phyloP scores from a whole-genome alignment of 2,329 filamentous ascomycete species.

The Fusarium subtropicale region DNA sequence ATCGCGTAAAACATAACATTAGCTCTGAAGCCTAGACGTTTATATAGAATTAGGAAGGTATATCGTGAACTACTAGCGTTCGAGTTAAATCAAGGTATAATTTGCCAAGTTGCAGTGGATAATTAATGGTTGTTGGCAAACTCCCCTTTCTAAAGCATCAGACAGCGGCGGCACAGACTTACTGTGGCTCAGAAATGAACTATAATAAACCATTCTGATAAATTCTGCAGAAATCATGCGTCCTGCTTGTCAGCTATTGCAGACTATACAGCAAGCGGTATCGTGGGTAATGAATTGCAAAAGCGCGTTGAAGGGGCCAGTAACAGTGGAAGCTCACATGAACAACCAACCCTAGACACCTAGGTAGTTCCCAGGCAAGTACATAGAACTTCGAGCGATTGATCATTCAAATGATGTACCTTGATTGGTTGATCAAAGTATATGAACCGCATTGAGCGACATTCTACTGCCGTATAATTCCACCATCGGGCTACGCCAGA shows the following conservation, averaged over 20 bases:
- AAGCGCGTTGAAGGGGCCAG: neutral
- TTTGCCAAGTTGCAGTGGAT: neutral
- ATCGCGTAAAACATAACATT: neutral
- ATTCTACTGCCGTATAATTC: neutral
- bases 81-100: constrained; percentile 5
- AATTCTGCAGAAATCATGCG: neutral
- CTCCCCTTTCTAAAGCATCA: neutral
- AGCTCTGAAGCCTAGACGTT: neutral
- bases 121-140: neutral
- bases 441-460: neutral
- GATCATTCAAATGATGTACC: too few relatives aligned
- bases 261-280: neutral
- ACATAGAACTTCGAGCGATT: neutral
- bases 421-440: constrained; percentile 3
- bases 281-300: too few relatives aligned
- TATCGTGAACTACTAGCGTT: constrained; percentile 2
- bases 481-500: constrained; percentile 2
- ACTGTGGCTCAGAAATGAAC: neutral
- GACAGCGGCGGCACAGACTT: neutral
- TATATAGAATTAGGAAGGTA: neutral
- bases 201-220: too few relatives aligned
- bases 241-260: neutral
- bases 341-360: neutral
- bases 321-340: neutral
- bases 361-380: neutral